Conservation (phyloP, 1,139 yeast genomes). For the Taiozyma sp. region DNA sequence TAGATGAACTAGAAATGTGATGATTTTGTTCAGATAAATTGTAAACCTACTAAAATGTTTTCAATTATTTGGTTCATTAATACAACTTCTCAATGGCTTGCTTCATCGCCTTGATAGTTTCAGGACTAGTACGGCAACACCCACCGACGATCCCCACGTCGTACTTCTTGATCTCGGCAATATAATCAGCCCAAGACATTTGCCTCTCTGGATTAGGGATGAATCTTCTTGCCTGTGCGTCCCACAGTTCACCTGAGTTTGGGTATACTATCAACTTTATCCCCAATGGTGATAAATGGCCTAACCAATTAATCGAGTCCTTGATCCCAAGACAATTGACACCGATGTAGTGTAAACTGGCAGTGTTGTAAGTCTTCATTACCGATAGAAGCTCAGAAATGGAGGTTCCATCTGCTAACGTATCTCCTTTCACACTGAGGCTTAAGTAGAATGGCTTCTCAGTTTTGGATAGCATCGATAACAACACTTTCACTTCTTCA, state of each 20-base stretch:
- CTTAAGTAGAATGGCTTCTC: constrained; percentile 30
- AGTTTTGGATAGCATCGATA: constrained; percentile 22
- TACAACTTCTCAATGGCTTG: neutral
- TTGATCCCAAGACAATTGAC: constrained; percentile 39
- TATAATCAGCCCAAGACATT: constrained; percentile 22
- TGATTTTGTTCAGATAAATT: neutral
- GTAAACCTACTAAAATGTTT: too few species aligned
- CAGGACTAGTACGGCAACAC: constrained; percentile 53
- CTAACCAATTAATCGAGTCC: constrained; percentile 26
- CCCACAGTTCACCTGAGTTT: constrained; percentile 51
- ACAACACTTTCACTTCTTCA: constrained; percentile 40
- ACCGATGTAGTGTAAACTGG: constrained; percentile 33
- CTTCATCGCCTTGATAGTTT: constrained; percentile 7
- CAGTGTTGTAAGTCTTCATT: neutral
- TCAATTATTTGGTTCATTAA: neutral
- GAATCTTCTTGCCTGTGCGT: constrained; percentile 26
- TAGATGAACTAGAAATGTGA: neutral
- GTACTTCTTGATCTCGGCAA: constrained; percentile 31
- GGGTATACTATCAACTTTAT: constrained; percentile 43
- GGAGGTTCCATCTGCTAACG: constrained; percentile 40
- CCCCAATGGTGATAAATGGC: constrained; percentile 7
- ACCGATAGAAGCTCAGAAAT: constrained; percentile 18
- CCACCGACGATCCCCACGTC: constrained; percentile 46
- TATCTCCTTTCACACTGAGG: constrained; percentile 30
- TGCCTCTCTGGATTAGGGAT: constrained; percentile 15